Evolutionary conservation across 345 rosid genomes (phyloP), one percentile per base, ranked within the genome.

Genomic region (Microcos paniculata): DNA sequence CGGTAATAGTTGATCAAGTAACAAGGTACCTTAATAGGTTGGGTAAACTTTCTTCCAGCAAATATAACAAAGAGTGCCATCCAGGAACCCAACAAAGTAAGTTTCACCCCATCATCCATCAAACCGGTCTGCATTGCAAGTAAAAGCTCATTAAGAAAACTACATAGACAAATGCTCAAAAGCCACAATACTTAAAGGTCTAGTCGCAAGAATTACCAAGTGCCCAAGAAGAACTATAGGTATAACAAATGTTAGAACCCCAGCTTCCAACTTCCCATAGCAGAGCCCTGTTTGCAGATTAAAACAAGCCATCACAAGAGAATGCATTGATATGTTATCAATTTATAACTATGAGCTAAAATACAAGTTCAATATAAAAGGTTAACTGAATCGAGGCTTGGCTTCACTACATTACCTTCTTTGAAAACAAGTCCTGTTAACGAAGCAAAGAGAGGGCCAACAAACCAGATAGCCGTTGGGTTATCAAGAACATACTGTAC

Each of bases 201-300:
- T 19, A 78, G 56, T 67, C 52, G 72, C 74, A 58, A 28, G 71
- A 80, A n/a, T n/a, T 89, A 95, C 98, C 99, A 95, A 80, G n/a
- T 95, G 99, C 0, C 97, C 96, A 15, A 95, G 97, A 85, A 95
- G 96, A 73, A 89, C 82, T 8, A 88, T 76, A 2, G 99, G 97
- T 84, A 95, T 93, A 58, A 95, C 84, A 80, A 95, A 90, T 14
- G 99, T 93, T 30, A 93, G 93, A 77, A 91, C 63, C 23, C 93
- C 94, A 70, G 98, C 99, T 91, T 95, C 99, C 83, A 95, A 85
- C 87, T 95, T 95, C 51, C 99, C 98, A 43, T 93, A 95, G 80
- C 99, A 95, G 10, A 95, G 97, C 53, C 99, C 98, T 93, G 82
- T 62, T 33, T 23, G 11, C 74, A 72, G 57, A 62, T 80, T 68